phyloP scores from a whole-genome alignment of 139 green algal genomes.

The Diplosphaera chodatii region DNA sequence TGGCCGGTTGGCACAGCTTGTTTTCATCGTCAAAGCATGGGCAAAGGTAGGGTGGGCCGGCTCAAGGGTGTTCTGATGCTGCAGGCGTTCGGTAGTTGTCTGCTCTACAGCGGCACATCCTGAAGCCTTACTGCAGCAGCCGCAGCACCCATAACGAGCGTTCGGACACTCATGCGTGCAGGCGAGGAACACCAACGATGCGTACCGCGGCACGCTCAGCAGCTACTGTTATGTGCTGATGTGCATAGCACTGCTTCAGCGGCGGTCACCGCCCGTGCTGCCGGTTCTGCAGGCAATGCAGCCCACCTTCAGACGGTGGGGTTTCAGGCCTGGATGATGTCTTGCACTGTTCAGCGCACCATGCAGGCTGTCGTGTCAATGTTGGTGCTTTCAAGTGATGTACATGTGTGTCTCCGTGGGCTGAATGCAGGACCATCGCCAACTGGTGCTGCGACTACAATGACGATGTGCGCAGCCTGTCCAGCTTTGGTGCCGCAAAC shows the following conservation, averaged over 20 bases:
- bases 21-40: slow-evolving; percentile 88
- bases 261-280: slow-evolving; percentile 68
- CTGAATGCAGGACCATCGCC: slow-evolving; percentile 21
- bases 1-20: slow-evolving; percentile 65
- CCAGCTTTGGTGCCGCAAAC: slow-evolving; percentile 69
- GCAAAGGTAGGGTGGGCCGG: too few species aligned
- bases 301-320: slow-evolving; percentile 29
- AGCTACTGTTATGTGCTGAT: slow-evolving; percentile 91
- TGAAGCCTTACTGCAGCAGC: too few species aligned
- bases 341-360: too few species aligned
- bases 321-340: not conserved
- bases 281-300: slow-evolving; percentile 65
- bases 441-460: slow-evolving; percentile 65
- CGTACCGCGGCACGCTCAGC: slow-evolving; percentile 69
- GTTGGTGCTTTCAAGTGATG: too few species aligned
- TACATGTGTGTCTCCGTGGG: too few species aligned
- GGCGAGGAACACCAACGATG: not conserved
- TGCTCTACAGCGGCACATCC: too few species aligned
- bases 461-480: slow-evolving; percentile 51
- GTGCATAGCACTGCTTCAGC: slow-evolving; percentile 80
- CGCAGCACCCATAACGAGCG: too few species aligned
- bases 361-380: too few species aligned
- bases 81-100: too few species aligned
- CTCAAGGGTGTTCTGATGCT: too few species aligned
- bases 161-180: too few species aligned